Conservation (phyloP, 495 filamentous ascomycete genomes). For the Annulohypoxylon nitens region DNA sequence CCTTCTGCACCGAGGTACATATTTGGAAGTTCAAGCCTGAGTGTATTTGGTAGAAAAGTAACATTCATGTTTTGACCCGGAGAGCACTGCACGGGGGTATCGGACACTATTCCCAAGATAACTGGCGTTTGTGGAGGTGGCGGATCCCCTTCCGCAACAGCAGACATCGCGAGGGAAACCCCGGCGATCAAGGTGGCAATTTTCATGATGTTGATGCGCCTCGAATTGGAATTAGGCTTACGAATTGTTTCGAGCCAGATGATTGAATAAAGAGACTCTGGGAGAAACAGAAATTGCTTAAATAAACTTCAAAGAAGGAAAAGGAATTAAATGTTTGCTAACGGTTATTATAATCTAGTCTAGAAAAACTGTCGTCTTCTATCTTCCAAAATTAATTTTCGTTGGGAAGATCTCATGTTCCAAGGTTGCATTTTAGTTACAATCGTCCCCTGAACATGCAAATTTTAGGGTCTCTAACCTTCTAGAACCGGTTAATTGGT, state of each 20-base stretch:
- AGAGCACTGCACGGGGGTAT: slow-evolving; percentile 33
- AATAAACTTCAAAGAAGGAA: not conserved
- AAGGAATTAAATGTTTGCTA: not conserved
- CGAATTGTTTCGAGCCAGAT: too few species aligned
- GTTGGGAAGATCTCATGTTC: slow-evolving; percentile 8
- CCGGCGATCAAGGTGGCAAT: slow-evolving; percentile 14
- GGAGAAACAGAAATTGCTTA: not conserved
- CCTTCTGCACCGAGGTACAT: slow-evolving; percentile 34
- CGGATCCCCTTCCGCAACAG: slow-evolving; percentile 22
- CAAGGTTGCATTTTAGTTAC: slow-evolving; percentile 23
- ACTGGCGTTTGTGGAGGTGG: slow-evolving; percentile 35
- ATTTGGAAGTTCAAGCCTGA: slow-evolving; percentile 32
- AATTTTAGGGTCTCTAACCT: not conserved
- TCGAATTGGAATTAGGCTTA: not conserved
- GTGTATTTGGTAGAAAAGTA: slow-evolving; percentile 33
- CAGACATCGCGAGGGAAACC: slow-evolving; percentile 16
- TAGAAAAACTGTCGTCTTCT: slow-evolving; percentile 4
- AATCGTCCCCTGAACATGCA: slow-evolving; percentile 38
- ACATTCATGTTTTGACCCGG: slow-evolving; percentile 38
- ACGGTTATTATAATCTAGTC: not conserved
- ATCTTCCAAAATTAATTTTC: slow-evolving; percentile 6
- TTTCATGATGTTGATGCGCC: slow-evolving; percentile 20
- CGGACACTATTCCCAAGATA: slow-evolving; percentile 26
- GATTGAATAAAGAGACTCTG: not conserved
- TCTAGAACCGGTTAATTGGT: slow-evolving; percentile 35